phyloP scores from a whole-genome alignment of 73 alveolate species.

The Paramecium primaurelia region DNA sequence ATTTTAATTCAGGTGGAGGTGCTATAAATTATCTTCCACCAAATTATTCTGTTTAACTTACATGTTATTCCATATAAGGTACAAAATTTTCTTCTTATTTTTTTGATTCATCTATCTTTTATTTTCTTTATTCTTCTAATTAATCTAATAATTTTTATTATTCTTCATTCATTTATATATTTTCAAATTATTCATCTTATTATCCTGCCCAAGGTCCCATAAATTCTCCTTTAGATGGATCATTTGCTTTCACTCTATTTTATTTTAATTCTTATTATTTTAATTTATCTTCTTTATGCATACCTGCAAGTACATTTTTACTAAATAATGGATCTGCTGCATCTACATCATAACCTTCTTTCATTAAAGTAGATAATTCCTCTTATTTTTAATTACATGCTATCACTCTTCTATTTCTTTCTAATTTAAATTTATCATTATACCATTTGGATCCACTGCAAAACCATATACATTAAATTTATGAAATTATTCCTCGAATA shows the following conservation, averaged over 20 bases:
- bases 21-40: constrained; percentile 85
- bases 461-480: constrained; percentile 51
- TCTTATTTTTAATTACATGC: constrained; percentile 1
- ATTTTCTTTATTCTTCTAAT: constrained; percentile 70
- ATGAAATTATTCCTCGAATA: constrained; percentile 51
- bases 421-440: not conserved
- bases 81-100: constrained; percentile 19
- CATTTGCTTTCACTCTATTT: constrained; percentile 69
- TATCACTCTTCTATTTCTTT: constrained; percentile 27
- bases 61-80: constrained; percentile 49
- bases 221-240: constrained; percentile 76
- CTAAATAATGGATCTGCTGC: constrained; percentile 29
- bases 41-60: constrained; percentile 55
- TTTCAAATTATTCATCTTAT: constrained; percentile 72
- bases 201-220: constrained; percentile 97
- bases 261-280: constrained; percentile 69
- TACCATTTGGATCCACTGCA: constrained; percentile 57
- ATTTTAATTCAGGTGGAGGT: constrained; percentile 90
- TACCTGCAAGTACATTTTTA: constrained; percentile 47
- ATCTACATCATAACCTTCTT: constrained; percentile 44
- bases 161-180: constrained; percentile 74
- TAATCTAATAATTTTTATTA: constrained; percentile 64
- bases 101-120: constrained; percentile 53
- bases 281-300: constrained; percentile 57
- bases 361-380: not conserved